phyloP scores from a whole-genome alignment of 306 rosid species.

The Morella rubra region DNA sequence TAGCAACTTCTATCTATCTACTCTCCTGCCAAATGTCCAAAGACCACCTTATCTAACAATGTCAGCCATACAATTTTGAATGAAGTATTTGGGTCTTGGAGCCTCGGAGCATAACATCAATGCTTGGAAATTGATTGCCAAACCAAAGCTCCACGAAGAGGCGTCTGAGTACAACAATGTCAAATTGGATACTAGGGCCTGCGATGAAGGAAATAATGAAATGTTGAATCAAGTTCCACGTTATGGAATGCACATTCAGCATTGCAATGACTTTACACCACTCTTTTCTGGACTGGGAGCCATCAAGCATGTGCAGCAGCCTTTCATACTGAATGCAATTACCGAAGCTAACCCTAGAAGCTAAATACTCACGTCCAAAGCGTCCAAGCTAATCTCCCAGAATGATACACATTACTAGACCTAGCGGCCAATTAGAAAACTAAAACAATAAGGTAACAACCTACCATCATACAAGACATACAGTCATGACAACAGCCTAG shows the following conservation, averaged over 20 bases:
- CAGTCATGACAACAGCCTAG: constrained; percentile 3
- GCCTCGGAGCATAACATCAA: no score
- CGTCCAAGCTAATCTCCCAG: constrained; percentile 21
- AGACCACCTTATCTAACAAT: neutral
- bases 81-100: no score
- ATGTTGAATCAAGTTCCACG: neutral
- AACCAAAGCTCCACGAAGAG: no score
- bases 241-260: neutral
- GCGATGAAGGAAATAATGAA: neutral
- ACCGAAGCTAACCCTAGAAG: constrained; percentile 28
- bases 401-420: constrained; percentile 33
- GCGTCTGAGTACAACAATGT: neutral
- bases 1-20: no score
- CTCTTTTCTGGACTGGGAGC: neutral
- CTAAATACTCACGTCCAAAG: constrained; percentile 30
- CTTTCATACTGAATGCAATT: neutral
- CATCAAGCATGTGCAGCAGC: neutral
- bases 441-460: constrained; percentile 19
- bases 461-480: constrained; percentile 36
- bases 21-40: no score
- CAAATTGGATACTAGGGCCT: neutral
- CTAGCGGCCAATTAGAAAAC: constrained; percentile 24
- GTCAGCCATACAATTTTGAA: neutral
- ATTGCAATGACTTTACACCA: neutral
- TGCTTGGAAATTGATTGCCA: no score